phyloP scores from a whole-genome alignment of 345 rosid species.

The Corymbia maculata region DNA sequence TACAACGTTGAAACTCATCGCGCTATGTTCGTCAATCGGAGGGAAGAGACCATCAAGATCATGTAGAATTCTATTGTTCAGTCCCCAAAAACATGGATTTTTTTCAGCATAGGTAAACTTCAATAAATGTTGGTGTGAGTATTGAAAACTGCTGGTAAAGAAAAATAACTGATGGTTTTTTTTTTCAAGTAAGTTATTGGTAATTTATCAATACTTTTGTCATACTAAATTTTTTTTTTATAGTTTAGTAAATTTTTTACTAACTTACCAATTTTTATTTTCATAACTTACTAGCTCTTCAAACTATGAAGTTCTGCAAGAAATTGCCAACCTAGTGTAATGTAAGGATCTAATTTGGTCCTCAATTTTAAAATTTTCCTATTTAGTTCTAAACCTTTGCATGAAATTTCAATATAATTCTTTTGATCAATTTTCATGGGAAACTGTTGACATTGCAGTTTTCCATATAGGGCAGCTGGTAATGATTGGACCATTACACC shows the following conservation, averaged over 20 bases:
- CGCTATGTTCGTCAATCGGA: not conserved
- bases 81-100: not conserved
- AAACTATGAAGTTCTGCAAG: not conserved
- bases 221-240: not conserved
- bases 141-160: too few relatives aligned
- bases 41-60: not conserved
- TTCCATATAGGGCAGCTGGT: fast-evolving
- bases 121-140: not conserved
- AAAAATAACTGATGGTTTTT: not conserved
- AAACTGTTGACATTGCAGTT: fast-evolving
- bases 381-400: not conserved
- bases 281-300: not conserved
- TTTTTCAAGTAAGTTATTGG: not conserved
- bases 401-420: not conserved
- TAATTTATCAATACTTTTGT: not conserved
- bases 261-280: not conserved
- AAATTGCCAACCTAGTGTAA: not conserved
- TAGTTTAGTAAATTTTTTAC: not conserved
- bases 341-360: not conserved
- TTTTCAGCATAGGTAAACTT: not conserved
- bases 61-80: not conserved
- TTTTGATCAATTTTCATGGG: fast-evolving
- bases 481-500: fast-evolving
- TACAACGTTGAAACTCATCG: not conserved
- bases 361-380: not conserved